Evolutionary conservation across 1,284 basidiomycete species (phyloP).

Genomic region (Cystobasidiaceae sp.): DNA sequence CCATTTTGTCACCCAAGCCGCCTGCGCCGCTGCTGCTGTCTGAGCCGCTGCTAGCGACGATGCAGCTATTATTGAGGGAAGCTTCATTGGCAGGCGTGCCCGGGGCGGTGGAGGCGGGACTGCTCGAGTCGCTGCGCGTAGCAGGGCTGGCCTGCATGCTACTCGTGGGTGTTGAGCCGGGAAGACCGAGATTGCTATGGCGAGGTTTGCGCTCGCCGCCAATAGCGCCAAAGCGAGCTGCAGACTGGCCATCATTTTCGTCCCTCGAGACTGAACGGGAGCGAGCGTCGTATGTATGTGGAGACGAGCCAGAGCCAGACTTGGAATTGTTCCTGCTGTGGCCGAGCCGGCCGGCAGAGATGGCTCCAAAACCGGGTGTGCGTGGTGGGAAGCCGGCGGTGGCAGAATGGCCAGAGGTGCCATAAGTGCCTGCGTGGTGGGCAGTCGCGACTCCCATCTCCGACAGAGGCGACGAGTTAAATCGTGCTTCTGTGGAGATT

Average conservation of each 20-base stretch:
- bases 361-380: too few species aligned
- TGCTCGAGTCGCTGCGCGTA: conserved; percentile 31
- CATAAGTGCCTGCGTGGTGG: not conserved
- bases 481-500: too few species aligned
- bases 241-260: not conserved
- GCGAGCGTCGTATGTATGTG: not conserved
- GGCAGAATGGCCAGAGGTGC: not conserved
- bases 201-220: conserved; percentile 37
- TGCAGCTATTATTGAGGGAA: conserved; percentile 9
- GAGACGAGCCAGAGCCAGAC: not conserved
- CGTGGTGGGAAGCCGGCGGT: not conserved
- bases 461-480: not conserved
- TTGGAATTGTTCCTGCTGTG: not conserved
- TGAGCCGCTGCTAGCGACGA: conserved; percentile 14
- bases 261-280: not conserved
- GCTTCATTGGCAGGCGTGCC: conserved; percentile 34
- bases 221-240: conserved; percentile 40
- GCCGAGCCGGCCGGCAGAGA: too few species aligned
- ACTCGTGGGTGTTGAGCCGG: too few species aligned
- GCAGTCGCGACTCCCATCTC: not conserved
- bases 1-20: conserved; percentile 4
- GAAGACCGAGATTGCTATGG: not conserved
- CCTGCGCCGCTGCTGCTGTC: not conserved
- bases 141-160: too few species aligned
- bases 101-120: conserved; percentile 36